Conservation (phyloP, 108 stramenopile species). For the Schizochytrium sp. region DNA sequence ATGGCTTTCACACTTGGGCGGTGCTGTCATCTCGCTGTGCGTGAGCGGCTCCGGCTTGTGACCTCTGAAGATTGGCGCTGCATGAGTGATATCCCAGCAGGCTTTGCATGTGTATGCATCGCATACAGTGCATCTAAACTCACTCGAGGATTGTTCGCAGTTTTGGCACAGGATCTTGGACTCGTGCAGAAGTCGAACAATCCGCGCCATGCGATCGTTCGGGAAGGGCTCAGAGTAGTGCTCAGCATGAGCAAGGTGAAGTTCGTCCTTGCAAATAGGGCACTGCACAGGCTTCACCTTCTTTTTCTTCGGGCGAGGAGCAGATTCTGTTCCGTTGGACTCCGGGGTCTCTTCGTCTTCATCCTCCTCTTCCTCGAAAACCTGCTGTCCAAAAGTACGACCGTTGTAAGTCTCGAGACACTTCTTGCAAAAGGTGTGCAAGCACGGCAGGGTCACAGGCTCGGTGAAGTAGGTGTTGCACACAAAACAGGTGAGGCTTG, state of each 20-base stretch:
- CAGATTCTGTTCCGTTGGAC: not conserved
- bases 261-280: conserved; percentile 55
- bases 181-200: conserved; percentile 50
- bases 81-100: conserved; percentile 44
- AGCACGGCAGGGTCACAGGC: conserved; percentile 52
- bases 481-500: conserved; percentile 33
- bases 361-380: conserved; percentile 7
- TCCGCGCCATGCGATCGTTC: conserved; percentile 38
- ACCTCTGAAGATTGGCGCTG: conserved; percentile 33
- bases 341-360: conserved; percentile 19
- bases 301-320: not conserved
- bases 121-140: conserved; percentile 55
- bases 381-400: not conserved
- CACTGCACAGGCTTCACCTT: conserved; percentile 59
- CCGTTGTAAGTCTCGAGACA: conserved; percentile 53
- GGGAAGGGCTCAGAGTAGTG: conserved; percentile 52
- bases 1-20: conserved; percentile 47
- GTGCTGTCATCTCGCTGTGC: conserved; percentile 45
- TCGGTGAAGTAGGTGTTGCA: conserved; percentile 52
- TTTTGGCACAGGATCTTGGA: conserved; percentile 58
- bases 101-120: conserved; percentile 26
- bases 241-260: not conserved
- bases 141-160: conserved; percentile 27
- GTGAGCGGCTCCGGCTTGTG: conserved; percentile 46
- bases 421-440: conserved; percentile 58